Percentiles rank a stretch among this genome's conserved stretches.
These are phyloP conservation scores for Lyophyllum semitale DNA, from an alignment of 768 basidiomycete genomes.

Conservation along the genomic window DNA sequence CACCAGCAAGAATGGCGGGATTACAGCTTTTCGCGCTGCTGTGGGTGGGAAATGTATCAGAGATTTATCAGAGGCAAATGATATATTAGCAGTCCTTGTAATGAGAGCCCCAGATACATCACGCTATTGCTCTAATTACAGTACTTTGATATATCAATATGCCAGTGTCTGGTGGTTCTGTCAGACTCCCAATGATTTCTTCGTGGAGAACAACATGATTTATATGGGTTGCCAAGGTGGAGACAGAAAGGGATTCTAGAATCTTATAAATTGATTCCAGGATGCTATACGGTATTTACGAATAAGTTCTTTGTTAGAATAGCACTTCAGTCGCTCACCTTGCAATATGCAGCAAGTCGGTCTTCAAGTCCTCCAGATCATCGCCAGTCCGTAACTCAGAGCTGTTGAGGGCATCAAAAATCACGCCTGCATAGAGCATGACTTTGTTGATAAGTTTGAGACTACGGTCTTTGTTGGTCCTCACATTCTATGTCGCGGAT, in stretches of 20 bases:
- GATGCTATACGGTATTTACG: conserved; percentile 18
- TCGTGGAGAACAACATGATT: conserved; percentile 19
- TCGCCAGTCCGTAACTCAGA: conserved; percentile 8
- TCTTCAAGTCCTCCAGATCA: conserved; percentile 16
- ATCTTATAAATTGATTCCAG: conserved; percentile 21
- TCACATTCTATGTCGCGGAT: conserved; percentile 19
- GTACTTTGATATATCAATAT: no score
- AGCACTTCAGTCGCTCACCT: not conserved
- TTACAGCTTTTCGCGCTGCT: no score
- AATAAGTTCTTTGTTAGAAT: conserved; percentile 1
- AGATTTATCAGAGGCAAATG: no score
- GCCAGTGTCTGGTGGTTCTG: no score
- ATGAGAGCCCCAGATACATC: no score
- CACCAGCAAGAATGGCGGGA: no score
- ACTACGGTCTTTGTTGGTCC: conserved; percentile 21
- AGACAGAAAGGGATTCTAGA: conserved; percentile 12
- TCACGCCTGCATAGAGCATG: conserved; percentile 21
- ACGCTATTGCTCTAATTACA: no score
- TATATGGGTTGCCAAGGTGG: conserved; percentile 16
- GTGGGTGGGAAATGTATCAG: no score
- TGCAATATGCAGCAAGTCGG: conserved; percentile 15
- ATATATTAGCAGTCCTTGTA: no score
- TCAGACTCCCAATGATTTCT: conserved; percentile 17
- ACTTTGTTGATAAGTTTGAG: conserved; percentile 26
- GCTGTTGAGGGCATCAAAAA: conserved; percentile 23